These are phyloP conservation scores for Aspergillus sp. DNA, from an alignment of 2,329 filamentous ascomycete species.

Conservation along the genomic window DNA sequence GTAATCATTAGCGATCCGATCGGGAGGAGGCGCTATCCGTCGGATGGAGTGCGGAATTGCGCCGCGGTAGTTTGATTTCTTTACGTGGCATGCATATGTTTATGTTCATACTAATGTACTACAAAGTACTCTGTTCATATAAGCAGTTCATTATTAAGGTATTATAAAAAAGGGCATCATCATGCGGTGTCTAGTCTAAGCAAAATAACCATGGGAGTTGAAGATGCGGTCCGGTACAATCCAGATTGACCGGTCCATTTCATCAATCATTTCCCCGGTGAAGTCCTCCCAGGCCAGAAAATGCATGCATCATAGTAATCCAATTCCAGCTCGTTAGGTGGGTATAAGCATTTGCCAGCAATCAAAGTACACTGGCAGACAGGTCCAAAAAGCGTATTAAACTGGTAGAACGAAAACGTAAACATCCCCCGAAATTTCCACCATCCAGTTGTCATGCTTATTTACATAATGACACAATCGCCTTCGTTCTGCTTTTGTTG, in stretches of 20 bases:
- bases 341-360: not conserved
- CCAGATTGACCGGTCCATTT: not conserved
- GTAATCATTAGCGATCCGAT: constrained; percentile 7
- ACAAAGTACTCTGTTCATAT: too few relatives aligned
- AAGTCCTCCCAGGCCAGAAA: not conserved
- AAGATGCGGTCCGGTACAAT: not conserved
- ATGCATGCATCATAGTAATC: constrained; percentile 1
- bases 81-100: too few relatives aligned
- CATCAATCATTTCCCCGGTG: not conserved
- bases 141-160: not conserved
- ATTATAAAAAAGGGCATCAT: not conserved
- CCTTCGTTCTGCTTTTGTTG: constrained; percentile 86
- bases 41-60: constrained; percentile 5
- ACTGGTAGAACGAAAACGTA: constrained; percentile 5
- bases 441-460: constrained; percentile 21
- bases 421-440: constrained; percentile 2
- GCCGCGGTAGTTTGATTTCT: not conserved
- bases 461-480: constrained; percentile 65
- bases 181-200: not conserved
- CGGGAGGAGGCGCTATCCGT: constrained; percentile 4
- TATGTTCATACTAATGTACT: too few relatives aligned
- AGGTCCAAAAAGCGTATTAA: not conserved
- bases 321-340: not conserved
- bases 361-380: not conserved
- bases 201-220: not conserved